Percentiles rank a stretch among this genome's conserved stretches.
These are phyloP conservation scores for Lizonia empirigonia DNA, from an alignment of 2,329 filamentous ascomycete genomes.

Conservation along the genomic window DNA sequence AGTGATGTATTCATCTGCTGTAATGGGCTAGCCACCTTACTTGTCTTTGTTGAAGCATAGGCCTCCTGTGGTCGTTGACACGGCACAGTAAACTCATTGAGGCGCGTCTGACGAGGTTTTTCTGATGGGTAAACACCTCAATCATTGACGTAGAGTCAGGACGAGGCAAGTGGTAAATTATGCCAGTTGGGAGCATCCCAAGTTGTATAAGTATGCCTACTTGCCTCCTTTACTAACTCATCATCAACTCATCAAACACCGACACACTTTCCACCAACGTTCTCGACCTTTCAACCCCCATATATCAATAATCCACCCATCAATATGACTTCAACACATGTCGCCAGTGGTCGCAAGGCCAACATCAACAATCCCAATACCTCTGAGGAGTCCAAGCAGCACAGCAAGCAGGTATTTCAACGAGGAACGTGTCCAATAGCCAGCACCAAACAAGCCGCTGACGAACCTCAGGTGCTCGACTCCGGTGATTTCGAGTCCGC, in stretches of 20 bases:
- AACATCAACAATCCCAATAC: constrained; percentile 62
- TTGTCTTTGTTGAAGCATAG: neutral
- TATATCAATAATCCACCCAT: constrained; percentile 46
- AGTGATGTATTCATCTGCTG: constrained; percentile 9
- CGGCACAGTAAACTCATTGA: neutral
- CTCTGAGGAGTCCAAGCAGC: constrained; percentile 62
- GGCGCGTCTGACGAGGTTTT: neutral
- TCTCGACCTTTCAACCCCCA: neutral
- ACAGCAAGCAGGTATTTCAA: constrained; percentile 63
- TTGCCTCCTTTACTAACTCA: neutral
- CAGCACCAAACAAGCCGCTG: neutral
- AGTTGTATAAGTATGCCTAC: neutral
- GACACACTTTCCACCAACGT: neutral
- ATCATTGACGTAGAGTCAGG: constrained; percentile 3
- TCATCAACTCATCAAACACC: neutral
- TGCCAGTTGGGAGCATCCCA: neutral
- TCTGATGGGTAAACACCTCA: neutral
- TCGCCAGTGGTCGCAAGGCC: constrained; percentile 46
- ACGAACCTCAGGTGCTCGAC: constrained; percentile 1
- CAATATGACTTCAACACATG: constrained; percentile 56
- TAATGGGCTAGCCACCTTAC: neutral
- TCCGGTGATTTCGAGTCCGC: constrained; percentile 27
- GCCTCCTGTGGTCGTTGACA: neutral
- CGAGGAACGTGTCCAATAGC: neutral
- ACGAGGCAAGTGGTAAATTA: neutral